phyloP scores from a whole-genome alignment of 225 moss, liverwort and hornwort genomes.

The Asterella californica region DNA sequence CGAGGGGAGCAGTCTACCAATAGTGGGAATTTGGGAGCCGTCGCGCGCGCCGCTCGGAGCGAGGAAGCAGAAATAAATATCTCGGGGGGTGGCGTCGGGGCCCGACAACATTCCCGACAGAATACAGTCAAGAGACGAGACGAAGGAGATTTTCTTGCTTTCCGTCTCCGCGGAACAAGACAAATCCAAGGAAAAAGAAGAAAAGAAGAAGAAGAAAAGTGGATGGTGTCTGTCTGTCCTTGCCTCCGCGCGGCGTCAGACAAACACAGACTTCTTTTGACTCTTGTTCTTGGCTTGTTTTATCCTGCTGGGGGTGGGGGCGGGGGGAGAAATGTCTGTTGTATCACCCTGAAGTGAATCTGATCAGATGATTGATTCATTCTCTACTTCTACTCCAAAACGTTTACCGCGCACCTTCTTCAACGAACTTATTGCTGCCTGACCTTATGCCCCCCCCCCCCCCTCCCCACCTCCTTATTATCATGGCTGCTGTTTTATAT shows the following conservation, averaged over 20 bases:
- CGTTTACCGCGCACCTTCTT: background rate
- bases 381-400: background rate
- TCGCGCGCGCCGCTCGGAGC: slow-evolving; percentile 18
- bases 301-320: no score
- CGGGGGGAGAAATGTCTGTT: background rate
- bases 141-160: background rate
- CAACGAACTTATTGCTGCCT: background rate
- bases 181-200: background rate
- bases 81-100: background rate
- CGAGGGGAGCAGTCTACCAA: background rate
- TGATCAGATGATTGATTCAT: no score
- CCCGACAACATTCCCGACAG: slow-evolving; percentile 23
- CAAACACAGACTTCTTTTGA: background rate
- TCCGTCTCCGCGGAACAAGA: background rate
- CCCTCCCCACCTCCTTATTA: no score
- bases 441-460: no score
- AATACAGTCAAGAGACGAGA: slow-evolving; percentile 8
- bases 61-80: background rate
- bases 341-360: slow-evolving; percentile 2
- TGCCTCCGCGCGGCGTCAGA: background rate
- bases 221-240: background rate
- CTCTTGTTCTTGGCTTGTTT: background rate
- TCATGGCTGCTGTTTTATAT: no score
- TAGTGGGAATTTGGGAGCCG: slow-evolving; percentile 6
- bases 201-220: background rate